Percentiles rank a stretch among this genome's conserved stretches.
Evolutionary conservation across 1,284 basidiomycete genomes (phyloP).

Genomic region (Flammula alnicola): DNA sequence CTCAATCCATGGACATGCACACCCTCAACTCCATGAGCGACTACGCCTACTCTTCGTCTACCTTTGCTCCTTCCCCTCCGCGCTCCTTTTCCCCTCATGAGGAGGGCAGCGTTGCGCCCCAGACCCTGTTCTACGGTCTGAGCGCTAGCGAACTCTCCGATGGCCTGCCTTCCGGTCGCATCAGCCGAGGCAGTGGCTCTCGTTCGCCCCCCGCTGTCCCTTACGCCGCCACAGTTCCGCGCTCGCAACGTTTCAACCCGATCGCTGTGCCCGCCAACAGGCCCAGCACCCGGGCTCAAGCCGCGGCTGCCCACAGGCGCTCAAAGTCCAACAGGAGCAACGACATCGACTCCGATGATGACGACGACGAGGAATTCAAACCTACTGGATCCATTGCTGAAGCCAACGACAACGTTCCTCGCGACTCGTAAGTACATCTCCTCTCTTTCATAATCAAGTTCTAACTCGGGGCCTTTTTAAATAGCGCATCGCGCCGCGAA

Average conservation of each 20-base stretch:
- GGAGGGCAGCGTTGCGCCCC: conserved; percentile 66
- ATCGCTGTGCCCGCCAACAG: conserved; percentile 59
- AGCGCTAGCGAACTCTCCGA: conserved; percentile 75
- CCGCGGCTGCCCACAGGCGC: conserved; percentile 45
- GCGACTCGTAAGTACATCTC: conserved; percentile 50
- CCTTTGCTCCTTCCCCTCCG: conserved; percentile 48
- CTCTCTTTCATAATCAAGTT: background rate
- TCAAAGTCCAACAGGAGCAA: conserved; percentile 56
- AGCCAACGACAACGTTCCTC: conserved; percentile 39
- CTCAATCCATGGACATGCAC: conserved; percentile 66
- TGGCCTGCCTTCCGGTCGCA: conserved; percentile 62
- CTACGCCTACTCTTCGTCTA: conserved; percentile 66
- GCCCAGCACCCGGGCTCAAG: conserved; percentile 37
- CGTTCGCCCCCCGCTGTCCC: conserved; percentile 62
- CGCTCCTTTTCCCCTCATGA: conserved; percentile 73
- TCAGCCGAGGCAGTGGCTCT: conserved; percentile 68
- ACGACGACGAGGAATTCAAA: conserved; percentile 67
- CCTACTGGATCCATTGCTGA: conserved; percentile 44
- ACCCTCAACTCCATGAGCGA: conserved; percentile 64
- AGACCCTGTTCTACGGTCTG: conserved; percentile 65
- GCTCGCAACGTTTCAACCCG: conserved; percentile 77
- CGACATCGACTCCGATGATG: conserved; percentile 65
- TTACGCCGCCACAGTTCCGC: conserved; percentile 62
- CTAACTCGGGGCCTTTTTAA: conserved; percentile 4
- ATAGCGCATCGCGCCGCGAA: conserved; percentile 64